Evolutionary conservation across 2,329 filamentous ascomycete species (phyloP), one percentile per base, ranked within the genome.

Genomic region (Chaetomium globosum): DNA sequence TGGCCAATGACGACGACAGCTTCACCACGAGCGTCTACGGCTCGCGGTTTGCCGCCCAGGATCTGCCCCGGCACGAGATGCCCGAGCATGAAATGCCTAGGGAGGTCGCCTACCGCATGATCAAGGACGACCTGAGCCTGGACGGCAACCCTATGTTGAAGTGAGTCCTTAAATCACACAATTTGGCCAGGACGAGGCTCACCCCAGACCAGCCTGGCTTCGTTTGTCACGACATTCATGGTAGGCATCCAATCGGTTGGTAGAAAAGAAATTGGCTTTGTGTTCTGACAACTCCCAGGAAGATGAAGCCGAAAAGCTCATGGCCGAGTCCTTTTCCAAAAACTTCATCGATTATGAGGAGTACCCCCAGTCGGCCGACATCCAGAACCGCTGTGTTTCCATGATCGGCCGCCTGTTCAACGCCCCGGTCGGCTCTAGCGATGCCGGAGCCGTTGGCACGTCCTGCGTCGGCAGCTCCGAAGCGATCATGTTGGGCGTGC

Each of bases 151-250:
- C 93, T 9, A 94, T 93, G 83, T 84, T 96, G 69, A 92, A 89
- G 88, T 91, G 79, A 71, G 83, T 74, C n/a, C 19, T 39, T 2
- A 3, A 12, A 16, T 3, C 1, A 10, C 13, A 6, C 39, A 31
- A 31, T 48, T 4, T 19, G 10, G 2, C 21, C 28, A 48, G 2
- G 26, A 12, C 54, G 52, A 9, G 26, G 23, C 16, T 53, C 54
- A 62, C 66, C 13, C 12, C 0, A 19, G 16, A 31, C 56, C 9
- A 95, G 92, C 77, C 79, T 98, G 73, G 93, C 94, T 33, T 93
- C 89, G 46, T 98, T 98, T 74, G 93, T 97, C 70, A 97, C 93
- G 1, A 97, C 94, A 0, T 97, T 96, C 81, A 97, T 97, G 93
- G 90, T 92, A 81, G 71, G 79, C 68, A 4, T 28, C 28, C 5